Conservation (phyloP, 73 alveolate species). For the Symbiodinium pilosum region DNA sequence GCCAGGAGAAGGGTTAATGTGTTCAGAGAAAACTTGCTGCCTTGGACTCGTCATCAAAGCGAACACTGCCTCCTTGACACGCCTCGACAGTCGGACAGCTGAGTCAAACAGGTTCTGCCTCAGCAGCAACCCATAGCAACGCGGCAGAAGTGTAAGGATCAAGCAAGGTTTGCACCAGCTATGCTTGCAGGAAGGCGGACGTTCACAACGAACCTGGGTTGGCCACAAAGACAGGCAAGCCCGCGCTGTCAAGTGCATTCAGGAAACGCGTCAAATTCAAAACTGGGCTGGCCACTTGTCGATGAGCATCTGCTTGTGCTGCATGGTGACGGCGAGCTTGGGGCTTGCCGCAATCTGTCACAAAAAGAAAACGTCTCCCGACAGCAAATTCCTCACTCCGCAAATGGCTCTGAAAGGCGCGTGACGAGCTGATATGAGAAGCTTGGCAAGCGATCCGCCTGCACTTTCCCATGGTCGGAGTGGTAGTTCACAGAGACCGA, state of each 20-base stretch:
- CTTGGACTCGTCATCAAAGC: slow-evolving; percentile 87
- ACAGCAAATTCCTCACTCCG: too few relatives aligned
- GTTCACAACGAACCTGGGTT: slow-evolving; percentile 53
- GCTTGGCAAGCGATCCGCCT: slow-evolving; percentile 27
- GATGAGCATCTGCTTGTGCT: slow-evolving; percentile 88
- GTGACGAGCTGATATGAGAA: too few relatives aligned
- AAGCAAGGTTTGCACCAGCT: slow-evolving; percentile 61
- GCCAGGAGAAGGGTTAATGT: too few relatives aligned
- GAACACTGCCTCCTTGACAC: slow-evolving; percentile 65
- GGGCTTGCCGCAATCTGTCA: slow-evolving; percentile 94
- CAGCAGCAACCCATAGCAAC: background rate
- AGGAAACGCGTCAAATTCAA: too few relatives aligned
- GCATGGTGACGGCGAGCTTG: slow-evolving; percentile 92
- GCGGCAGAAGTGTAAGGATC: background rate
- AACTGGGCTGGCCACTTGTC: slow-evolving; percentile 32
- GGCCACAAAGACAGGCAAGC: too few relatives aligned
- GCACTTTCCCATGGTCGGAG: slow-evolving; percentile 93
- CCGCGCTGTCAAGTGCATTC: too few relatives aligned
- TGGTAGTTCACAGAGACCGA: slow-evolving; percentile 91
- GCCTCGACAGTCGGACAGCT: slow-evolving; percentile 27
- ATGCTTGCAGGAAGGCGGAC: slow-evolving; percentile 80
- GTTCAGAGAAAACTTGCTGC: background rate
- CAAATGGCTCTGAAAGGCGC: too few relatives aligned
- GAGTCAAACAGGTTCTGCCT: background rate
- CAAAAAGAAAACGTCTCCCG: background rate